Evolutionary conservation across 2,329 filamentous ascomycete species (phyloP).

Genomic region (Neonectria ditissima): DNA sequence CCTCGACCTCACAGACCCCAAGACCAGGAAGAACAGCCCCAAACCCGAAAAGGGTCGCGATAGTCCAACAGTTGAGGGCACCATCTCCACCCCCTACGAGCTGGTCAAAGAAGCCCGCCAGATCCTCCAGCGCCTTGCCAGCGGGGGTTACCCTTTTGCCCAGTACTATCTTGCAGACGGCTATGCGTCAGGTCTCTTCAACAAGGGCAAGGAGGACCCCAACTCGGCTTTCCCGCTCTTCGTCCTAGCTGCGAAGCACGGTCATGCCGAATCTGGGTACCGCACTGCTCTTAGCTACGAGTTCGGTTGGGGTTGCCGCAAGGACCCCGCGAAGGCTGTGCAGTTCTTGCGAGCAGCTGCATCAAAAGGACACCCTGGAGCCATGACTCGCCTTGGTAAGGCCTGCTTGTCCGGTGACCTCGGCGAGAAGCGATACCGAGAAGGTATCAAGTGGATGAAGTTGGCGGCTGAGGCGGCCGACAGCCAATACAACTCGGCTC

Average conservation of each 20-base stretch:
- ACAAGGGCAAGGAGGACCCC: slow-evolving; percentile 92
- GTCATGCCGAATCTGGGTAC: slow-evolving; percentile 95
- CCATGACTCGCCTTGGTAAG: slow-evolving; percentile 91
- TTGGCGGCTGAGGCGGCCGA: slow-evolving; percentile 91
- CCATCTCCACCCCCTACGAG: slow-evolving; percentile 69
- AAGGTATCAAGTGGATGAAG: slow-evolving; percentile 97
- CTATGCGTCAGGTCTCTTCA: slow-evolving; percentile 93
- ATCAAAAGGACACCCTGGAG: slow-evolving; percentile 93
- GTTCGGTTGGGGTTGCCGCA: slow-evolving; percentile 95
- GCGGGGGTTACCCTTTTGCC: slow-evolving; percentile 92
- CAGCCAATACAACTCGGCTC: slow-evolving; percentile 89
- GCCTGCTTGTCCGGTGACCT: slow-evolving; percentile 92
- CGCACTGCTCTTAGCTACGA: slow-evolving; percentile 95
- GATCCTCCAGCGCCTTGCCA: slow-evolving; percentile 87
- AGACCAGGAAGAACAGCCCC: slow-evolving; percentile 59
- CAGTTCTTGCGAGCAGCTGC: slow-evolving; percentile 93
- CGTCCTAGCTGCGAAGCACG: slow-evolving; percentile 93
- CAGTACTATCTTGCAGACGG: slow-evolving; percentile 98
- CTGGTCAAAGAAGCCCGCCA: slow-evolving; percentile 88
- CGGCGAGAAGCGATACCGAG: slow-evolving; percentile 86
- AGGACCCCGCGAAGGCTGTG: slow-evolving; percentile 89
- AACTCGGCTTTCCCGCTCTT: slow-evolving; percentile 94
- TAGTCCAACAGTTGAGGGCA: slow-evolving; percentile 59
- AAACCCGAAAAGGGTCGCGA: slow-evolving; percentile 61
- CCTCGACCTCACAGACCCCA: slow-evolving; percentile 62